Evolutionary conservation across 208 protist species (phyloP), one percentile per base, ranked within the genome.

Genomic region (Leishmania aethiopica): DNA sequence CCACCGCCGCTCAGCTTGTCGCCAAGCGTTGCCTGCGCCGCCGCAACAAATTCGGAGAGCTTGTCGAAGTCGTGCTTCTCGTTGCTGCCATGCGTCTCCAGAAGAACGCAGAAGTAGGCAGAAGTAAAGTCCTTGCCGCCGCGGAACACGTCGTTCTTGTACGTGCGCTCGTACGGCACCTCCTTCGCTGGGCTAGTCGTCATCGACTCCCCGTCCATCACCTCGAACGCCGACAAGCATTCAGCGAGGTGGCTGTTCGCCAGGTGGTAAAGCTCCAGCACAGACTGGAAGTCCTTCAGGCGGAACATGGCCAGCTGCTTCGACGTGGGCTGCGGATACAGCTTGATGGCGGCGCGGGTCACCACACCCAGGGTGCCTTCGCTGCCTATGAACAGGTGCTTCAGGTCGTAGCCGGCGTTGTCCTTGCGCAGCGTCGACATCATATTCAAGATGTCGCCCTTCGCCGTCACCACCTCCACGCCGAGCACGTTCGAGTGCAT

Each of bases 331-430:
- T 83, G 75, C 55, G 87, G 85, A 76, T 88, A 91, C 5, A 96
- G 82, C 72, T 90, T 84, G 32, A 96, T 82, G 25, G 70, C 83
- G 19, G 96, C 86, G 11, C 90, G 90, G 15, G 98, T 99, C 8
- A 99, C 95, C 0, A 99, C 90, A 53, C 99, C 99, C 25, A 99
- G 90, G 17, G 98, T 99, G 62, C 99, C 99, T 84, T 99, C 99
- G 66, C 91, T 98, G 45, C 99, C 99, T 66, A 99, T 99, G 80
- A 99, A 99, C 19, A 99, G 91, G 73, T 99, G 98, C 86, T 99
- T 99, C 64, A 99, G 82, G 79, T 99, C 97, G 84, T 99, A 99
- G 35, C 98, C 98, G 42, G 97, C 99, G 85, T 99, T 99, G 86
- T 99, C 98, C 83, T 99, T 99, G 60, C 96, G 89, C 17, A 99